These are phyloP conservation scores for Pyronema omphalodes DNA, from an alignment of 495 filamentous ascomycete species.

Conservation along the genomic window DNA sequence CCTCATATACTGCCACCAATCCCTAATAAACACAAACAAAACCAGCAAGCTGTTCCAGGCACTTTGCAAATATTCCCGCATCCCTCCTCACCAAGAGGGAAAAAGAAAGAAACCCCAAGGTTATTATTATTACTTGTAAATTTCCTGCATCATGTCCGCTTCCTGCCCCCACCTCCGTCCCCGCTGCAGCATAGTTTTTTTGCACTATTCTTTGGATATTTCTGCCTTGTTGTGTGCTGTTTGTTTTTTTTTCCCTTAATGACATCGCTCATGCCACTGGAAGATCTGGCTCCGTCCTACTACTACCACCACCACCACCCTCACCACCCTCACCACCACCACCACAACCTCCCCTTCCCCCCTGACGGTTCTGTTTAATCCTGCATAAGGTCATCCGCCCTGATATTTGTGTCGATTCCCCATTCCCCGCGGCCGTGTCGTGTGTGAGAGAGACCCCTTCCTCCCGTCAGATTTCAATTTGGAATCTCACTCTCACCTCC, in stretches of 20 bases:
- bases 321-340: not conserved
- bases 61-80: not conserved
- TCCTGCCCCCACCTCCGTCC: not conserved
- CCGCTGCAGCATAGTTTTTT: not conserved
- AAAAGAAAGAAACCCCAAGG: not conserved
- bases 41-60: not conserved
- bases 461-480: not conserved
- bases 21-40: not conserved
- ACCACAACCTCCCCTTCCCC: not conserved
- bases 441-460: not conserved
- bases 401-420: not conserved
- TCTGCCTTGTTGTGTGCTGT: not conserved
- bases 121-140: slow-evolving; percentile 1
- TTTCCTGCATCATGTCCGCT: not conserved
- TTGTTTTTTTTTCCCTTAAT: not conserved
- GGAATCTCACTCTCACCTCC: not conserved
- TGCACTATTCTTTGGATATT: not conserved
- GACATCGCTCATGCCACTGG: not conserved
- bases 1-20: not conserved
- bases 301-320: not conserved
- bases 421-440: not conserved
- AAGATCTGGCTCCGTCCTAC: not conserved
- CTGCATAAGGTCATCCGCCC: not conserved
- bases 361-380: not conserved
- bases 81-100: not conserved